Evolutionary conservation across 495 filamentous ascomycete genomes (phyloP).

Genomic region (Barbatosphaeria neglecta): DNA sequence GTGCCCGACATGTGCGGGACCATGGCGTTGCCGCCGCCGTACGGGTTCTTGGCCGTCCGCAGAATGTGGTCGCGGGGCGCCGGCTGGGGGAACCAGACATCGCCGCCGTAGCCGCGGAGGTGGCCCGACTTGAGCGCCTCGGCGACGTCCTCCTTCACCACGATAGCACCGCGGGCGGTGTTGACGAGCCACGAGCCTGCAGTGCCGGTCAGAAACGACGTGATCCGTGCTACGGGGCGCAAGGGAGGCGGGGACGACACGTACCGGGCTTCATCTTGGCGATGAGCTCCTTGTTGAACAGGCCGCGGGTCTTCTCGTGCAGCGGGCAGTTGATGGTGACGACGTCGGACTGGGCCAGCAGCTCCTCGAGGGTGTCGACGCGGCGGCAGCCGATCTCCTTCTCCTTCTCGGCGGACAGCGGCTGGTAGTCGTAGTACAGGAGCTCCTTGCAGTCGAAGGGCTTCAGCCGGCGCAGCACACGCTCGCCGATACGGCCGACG

Average conservation of each 20-base stretch:
- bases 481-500: conserved; percentile 95
- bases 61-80: conserved; percentile 91
- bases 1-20: conserved; percentile 98
- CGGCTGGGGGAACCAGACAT: conserved; percentile 76
- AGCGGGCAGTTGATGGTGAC: conserved; percentile 99
- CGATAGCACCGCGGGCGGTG: conserved; percentile 96
- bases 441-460: conserved; percentile 99
- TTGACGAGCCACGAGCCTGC: conserved; percentile 89
- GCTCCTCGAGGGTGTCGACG: conserved; percentile 80
- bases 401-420: conserved; percentile 74
- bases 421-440: conserved; percentile 98
- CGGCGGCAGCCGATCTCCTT: conserved; percentile 92
- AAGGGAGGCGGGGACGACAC: conserved; percentile 5
- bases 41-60: conserved; percentile 85
- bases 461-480: conserved; percentile 88
- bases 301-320: conserved; percentile 88
- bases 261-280: conserved; percentile 96
- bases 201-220: conserved; percentile 3
- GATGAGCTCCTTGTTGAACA: conserved; percentile 99
- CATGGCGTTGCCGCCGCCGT: conserved; percentile 96
- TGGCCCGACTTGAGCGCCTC: conserved; percentile 87
- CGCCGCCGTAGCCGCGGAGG: conserved; percentile 92
- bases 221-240: conserved; percentile 4
- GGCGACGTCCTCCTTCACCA: conserved; percentile 98
- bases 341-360: conserved; percentile 90